Percentiles rank a stretch among this genome's conserved stretches.
Conservation (phyloP, 495 filamentous ascomycete species). For the Xylaria flabelliformis region DNA sequence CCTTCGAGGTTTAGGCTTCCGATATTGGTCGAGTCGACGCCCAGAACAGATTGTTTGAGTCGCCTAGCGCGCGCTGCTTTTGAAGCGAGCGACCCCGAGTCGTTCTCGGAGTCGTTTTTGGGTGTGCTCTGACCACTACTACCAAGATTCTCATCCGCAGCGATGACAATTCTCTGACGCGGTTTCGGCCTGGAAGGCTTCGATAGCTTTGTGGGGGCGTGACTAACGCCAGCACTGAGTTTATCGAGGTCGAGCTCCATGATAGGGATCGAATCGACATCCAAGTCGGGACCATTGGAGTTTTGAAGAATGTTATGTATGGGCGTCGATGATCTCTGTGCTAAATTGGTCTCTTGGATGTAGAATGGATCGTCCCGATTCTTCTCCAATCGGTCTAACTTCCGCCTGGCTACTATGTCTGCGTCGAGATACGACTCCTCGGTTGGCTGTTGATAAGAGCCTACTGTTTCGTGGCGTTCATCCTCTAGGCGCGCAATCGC, state of each 20-base stretch:
- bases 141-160: slow-evolving; percentile 65
- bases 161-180: slow-evolving; percentile 63
- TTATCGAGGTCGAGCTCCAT: slow-evolving; percentile 82
- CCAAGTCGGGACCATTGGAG: slow-evolving; percentile 74
- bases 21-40: slow-evolving; percentile 85
- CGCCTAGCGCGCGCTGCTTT: slow-evolving; percentile 46
- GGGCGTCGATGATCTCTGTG: slow-evolving; percentile 63
- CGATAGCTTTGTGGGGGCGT: slow-evolving; percentile 24
- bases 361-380: slow-evolving; percentile 97
- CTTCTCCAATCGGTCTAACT: slow-evolving; percentile 72
- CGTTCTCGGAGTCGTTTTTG: slow-evolving; percentile 53
- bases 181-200: slow-evolving; percentile 39
- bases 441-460: slow-evolving; percentile 68
- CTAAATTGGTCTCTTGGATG: slow-evolving; percentile 66
- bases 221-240: slow-evolving; percentile 38
- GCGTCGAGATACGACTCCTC: slow-evolving; percentile 67
- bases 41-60: slow-evolving; percentile 64
- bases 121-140: slow-evolving; percentile 49
- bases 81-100: slow-evolving; percentile 44
- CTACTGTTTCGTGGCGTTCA: slow-evolving; percentile 47
- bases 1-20: slow-evolving; percentile 66
- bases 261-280: slow-evolving; percentile 93
- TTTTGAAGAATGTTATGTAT: slow-evolving; percentile 72
- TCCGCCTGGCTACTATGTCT: slow-evolving; percentile 67
- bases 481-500: slow-evolving; percentile 60